Evolutionary conservation across 345 rosid genomes (phyloP).

Genomic region (Lepidium africanum): DNA sequence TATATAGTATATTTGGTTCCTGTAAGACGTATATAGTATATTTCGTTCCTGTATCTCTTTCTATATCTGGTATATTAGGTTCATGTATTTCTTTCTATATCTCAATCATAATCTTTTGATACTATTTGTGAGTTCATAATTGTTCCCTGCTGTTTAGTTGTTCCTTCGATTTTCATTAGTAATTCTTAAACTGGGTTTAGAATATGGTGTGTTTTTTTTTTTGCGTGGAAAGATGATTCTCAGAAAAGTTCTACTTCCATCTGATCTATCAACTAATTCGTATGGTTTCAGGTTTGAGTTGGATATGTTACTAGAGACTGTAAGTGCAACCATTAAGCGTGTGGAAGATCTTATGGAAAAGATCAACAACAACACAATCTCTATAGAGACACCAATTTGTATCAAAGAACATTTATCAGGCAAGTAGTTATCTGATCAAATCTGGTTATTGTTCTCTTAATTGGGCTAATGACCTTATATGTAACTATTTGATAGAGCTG

Average conservation of each 20-base stretch:
- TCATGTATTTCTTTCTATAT: neutral
- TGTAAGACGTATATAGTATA: neutral
- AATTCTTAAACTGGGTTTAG: neutral
- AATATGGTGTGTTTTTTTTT: neutral
- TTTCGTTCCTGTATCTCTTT: neutral
- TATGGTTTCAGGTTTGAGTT: conserved; percentile 79
- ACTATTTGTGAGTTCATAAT: neutral
- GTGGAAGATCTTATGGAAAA: conserved; percentile 79
- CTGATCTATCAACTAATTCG: conserved; percentile 3
- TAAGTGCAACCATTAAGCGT: conserved; percentile 63
- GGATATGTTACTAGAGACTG: conserved; percentile 96
- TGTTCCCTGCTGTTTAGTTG: neutral
- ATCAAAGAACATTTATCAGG: conserved; percentile 88
- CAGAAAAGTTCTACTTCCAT: neutral
- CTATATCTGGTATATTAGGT: neutral
- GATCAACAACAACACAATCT: conserved; percentile 58
- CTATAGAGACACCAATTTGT: conserved; percentile 48
- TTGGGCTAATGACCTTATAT: conserved; percentile 6
- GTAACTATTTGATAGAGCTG: conserved; percentile 45
- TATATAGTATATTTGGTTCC: neutral
- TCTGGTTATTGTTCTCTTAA: neutral
- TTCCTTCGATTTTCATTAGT: neutral
- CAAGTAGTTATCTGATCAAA: conserved; percentile 18
- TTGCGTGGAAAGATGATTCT: neutral
- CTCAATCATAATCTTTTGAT: neutral